phyloP scores from a whole-genome alignment of 495 filamentous ascomycete species.

The Penicillium desertorum region DNA sequence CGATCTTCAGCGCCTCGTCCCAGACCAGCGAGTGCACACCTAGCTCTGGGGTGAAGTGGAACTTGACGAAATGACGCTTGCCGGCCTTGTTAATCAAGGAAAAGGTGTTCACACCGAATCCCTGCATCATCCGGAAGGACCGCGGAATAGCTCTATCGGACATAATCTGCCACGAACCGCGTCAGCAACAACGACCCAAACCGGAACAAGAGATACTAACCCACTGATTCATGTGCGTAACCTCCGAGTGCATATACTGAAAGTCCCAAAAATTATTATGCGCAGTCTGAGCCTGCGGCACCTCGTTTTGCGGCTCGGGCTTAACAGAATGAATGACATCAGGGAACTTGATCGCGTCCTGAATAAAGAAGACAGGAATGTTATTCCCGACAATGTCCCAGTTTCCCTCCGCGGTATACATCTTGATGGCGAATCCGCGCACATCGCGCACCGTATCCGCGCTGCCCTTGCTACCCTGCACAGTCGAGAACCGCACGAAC shows the following conservation, averaged over 20 bases:
- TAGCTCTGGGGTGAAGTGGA: conserved; percentile 72
- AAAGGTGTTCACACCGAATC: conserved; percentile 86
- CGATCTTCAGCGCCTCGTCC: conserved; percentile 84
- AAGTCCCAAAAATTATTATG: conserved; percentile 67
- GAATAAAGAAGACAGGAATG: conserved; percentile 73
- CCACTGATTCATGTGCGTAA: conserved; percentile 86
- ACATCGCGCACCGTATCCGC: conserved; percentile 82
- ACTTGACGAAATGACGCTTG: conserved; percentile 78
- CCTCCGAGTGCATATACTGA: conserved; percentile 57
- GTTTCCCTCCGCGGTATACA: conserved; percentile 57
- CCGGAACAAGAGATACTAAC: conserved; percentile 39
- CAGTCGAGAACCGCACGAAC: conserved; percentile 81
- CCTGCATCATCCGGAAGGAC: conserved; percentile 86
- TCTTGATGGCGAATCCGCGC: conserved; percentile 77
- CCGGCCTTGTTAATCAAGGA: conserved; percentile 69
- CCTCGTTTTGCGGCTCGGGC: conserved; percentile 78
- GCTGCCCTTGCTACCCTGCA: conserved; percentile 72
- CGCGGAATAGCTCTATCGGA: conserved; percentile 77
- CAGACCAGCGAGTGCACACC: conserved; percentile 84
- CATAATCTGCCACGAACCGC: conserved; percentile 52
- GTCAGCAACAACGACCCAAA: conserved; percentile 3
- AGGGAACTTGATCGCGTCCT: conserved; percentile 72
- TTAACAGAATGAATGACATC: conserved; percentile 75
- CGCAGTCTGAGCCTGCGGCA: conserved; percentile 59
- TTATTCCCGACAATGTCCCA: conserved; percentile 80